Evolutionary conservation across 768 basidiomycete genomes (phyloP).

Genomic region (Suillus lakei): DNA sequence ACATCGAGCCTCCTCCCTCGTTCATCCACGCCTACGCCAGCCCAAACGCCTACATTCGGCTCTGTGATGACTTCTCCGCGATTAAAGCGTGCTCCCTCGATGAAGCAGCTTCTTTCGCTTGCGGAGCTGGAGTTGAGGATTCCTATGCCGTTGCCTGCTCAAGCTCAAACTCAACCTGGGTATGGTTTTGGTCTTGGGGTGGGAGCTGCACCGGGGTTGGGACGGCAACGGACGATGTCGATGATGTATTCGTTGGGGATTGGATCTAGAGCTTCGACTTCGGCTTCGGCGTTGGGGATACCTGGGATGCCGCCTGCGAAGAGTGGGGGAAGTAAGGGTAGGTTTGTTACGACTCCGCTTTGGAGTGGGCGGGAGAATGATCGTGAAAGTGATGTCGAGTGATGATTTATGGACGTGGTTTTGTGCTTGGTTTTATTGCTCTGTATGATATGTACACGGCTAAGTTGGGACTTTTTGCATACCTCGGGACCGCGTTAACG

Average conservation of each 20-base stretch:
- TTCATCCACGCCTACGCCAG: constrained; percentile 38
- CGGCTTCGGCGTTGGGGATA: constrained; percentile 9
- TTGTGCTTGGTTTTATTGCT: background rate
- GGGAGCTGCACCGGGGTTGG: constrained; percentile 14
- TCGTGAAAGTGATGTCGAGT: constrained; percentile 30
- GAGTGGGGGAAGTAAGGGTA: background rate
- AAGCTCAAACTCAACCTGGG: constrained; percentile 4
- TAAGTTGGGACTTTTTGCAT: constrained; percentile 1
- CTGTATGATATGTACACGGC: background rate
- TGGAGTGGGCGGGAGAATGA: no score
- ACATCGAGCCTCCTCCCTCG: constrained; percentile 57
- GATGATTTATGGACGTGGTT: background rate
- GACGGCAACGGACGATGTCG: constrained; percentile 54
- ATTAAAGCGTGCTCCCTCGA: constrained; percentile 53
- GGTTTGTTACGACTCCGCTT: background rate
- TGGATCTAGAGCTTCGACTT: constrained; percentile 43
- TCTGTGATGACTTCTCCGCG: constrained; percentile 70
- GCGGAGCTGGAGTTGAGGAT: constrained; percentile 55
- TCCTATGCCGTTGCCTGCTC: constrained; percentile 52
- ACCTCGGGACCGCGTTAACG: no score
- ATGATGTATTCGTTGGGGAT: constrained; percentile 69
- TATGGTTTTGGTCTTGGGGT: constrained; percentile 24
- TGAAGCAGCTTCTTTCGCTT: constrained; percentile 37
- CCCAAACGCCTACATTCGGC: constrained; percentile 64
- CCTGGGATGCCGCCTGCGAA: constrained; percentile 2